These are phyloP conservation scores for Pezicula rhizophila DNA, from an alignment of 2,329 filamentous ascomycete genomes.

Conservation along the genomic window DNA sequence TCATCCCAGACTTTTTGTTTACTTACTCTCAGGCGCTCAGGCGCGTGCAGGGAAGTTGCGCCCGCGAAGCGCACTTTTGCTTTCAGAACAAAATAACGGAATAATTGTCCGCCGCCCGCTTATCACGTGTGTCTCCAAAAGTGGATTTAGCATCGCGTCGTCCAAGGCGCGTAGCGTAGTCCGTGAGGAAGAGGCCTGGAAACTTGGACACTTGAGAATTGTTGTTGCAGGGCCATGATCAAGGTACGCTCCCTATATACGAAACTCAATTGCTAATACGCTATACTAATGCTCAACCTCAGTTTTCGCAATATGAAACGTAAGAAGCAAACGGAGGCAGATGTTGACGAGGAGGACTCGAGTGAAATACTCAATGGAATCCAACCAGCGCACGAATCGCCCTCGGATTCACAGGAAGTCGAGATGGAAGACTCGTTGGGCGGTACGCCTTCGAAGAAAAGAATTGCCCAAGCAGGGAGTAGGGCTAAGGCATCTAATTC, in stretches of 20 bases:
- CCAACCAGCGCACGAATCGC: neutral
- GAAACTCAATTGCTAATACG: neutral
- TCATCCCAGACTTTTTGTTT: neutral
- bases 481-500: neutral
- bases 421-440: neutral
- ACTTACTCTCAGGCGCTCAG: neutral
- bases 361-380: neutral
- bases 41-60: neutral
- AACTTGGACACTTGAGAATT: neutral
- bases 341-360: constrained; percentile 6
- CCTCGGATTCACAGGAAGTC: neutral
- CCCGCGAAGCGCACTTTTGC: neutral
- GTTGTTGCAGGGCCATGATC: neutral
- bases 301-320: constrained; percentile 13
- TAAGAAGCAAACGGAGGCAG: constrained; percentile 10
- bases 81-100: neutral
- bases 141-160: neutral
- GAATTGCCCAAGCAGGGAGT: neutral
- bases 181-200: neutral
- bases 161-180: neutral
- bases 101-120: too few relatives aligned
- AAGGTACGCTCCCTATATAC: neutral
- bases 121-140: too few relatives aligned
- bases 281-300: neutral
- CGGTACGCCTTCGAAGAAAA: neutral